Percentiles rank a stretch among this genome's conserved stretches.
Evolutionary conservation across 2,329 filamentous ascomycete species (phyloP).

Genomic region (Clarireedia paspali): DNA sequence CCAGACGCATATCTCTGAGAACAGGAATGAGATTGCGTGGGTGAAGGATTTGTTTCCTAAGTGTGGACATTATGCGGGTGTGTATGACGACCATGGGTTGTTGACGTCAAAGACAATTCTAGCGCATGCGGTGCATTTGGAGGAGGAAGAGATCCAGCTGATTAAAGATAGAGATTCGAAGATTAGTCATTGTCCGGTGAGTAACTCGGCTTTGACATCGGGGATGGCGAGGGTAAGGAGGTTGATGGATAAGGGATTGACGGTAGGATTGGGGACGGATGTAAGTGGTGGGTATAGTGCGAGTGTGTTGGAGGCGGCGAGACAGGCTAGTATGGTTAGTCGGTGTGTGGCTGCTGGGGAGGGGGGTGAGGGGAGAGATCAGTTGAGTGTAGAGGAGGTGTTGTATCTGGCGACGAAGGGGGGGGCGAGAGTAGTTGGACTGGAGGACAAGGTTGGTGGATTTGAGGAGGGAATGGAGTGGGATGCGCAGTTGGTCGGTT

Average conservation of each 20-base stretch:
- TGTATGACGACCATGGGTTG: slow-evolving; percentile 69
- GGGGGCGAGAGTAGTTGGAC: slow-evolving; percentile 72
- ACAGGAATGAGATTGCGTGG: slow-evolving; percentile 62
- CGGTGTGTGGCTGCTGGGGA: slow-evolving; percentile 54
- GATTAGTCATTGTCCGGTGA: slow-evolving; percentile 79
- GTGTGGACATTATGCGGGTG: slow-evolving; percentile 56
- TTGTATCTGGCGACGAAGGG: slow-evolving; percentile 83
- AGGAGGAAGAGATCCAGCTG: slow-evolving; percentile 55
- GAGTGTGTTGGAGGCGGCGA: slow-evolving; percentile 72
- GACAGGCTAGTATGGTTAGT: slow-evolving; percentile 73
- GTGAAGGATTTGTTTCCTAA: slow-evolving; percentile 65
- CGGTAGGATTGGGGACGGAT: slow-evolving; percentile 83
- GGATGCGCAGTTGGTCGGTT: slow-evolving; percentile 77
- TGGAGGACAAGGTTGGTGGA: slow-evolving; percentile 63
- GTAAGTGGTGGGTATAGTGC: slow-evolving; percentile 81
- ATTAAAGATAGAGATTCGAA: slow-evolving; percentile 56
- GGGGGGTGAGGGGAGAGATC: slow-evolving; percentile 41
- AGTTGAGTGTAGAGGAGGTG: slow-evolving; percentile 77
- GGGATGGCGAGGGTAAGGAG: slow-evolving; percentile 70
- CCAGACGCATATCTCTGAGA: slow-evolving; percentile 90
- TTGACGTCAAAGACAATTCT: slow-evolving; percentile 69
- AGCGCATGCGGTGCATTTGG: slow-evolving; percentile 73
- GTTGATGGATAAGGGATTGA: slow-evolving; percentile 66
- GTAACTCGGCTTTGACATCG: slow-evolving; percentile 74
- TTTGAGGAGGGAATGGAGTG: slow-evolving; percentile 85